Evolutionary conservation across 2,329 filamentous ascomycete species (phyloP), one percentile per base, ranked within the genome.

Genomic region (Stachybotrys echinatus): DNA sequence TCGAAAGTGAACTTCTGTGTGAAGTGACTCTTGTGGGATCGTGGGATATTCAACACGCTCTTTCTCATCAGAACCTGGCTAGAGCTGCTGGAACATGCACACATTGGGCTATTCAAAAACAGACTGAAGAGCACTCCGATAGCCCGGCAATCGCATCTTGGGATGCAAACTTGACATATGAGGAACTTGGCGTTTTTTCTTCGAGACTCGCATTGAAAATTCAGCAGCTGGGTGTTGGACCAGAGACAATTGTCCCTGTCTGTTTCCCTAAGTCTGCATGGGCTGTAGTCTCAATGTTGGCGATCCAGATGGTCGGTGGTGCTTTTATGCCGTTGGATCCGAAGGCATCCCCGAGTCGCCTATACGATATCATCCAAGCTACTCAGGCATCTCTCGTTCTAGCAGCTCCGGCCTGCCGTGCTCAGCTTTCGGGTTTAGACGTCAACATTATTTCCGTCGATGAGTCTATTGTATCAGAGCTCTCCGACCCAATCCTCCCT

Each of bases 51-150:
- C 20, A 45, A 10, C 42, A 27, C 18, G 42, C 42, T 3, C 6
- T 45, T 18, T 21, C 20, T 3, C n/a, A 21, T 7, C 22, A 27
- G 6, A 21, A 23, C 10, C 19, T 45, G 4, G 18, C 20, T 14
- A 5, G 18, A 12, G 6, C 42, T 17, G 18, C 42, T 8, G 20
- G 14, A 5, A 23, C 42, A 8, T 45, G 42, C 21, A 45, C 42
- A 8, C 42, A 45, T 6, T 45, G 42, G 42, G 42, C 23, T 7
- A 63, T 74, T 45, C 61, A 61, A 3, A 61, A 66, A 18, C 65
- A 66, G 45, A 66, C 66, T n/a, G 51, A 48, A 12, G 57, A 55
- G 31, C 23, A 23, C 12, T 52, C 49, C 1, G 23, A 46, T 6
- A 45, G 31, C 8, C 12, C 27, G 2, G 54, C 54, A 1, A 47